These are phyloP conservation scores for Tetracentron sinense DNA, from an alignment of 164 flowering plant species.

Conservation along the genomic window DNA sequence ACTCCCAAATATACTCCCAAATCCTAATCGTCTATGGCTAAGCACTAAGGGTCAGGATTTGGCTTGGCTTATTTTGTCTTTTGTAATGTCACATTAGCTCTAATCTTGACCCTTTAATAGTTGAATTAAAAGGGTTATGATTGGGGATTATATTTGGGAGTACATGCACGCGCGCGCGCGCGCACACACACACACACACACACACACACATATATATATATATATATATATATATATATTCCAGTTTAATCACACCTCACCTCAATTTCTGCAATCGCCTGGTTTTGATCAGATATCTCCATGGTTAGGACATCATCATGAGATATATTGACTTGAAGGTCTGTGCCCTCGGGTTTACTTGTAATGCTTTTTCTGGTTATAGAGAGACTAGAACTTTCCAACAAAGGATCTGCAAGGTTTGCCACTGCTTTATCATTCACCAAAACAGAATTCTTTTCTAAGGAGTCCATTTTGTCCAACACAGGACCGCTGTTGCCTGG, in stretches of 20 bases:
- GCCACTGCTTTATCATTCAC: conserved; percentile 8
- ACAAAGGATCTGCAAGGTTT: conserved; percentile 9
- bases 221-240: too few relatives aligned
- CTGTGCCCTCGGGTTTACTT: conserved; percentile 5
- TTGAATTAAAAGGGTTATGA: too few relatives aligned
- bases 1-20: too few relatives aligned
- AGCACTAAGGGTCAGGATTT: too few relatives aligned
- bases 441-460: conserved; percentile 9
- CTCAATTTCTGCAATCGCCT: conserved; percentile 17
- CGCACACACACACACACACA: neutral
- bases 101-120: too few relatives aligned
- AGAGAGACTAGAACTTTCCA: conserved; percentile 14
- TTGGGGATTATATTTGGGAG: too few relatives aligned
- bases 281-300: conserved; percentile 14
- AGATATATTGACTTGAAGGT: conserved; percentile 12
- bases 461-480: conserved; percentile 5
- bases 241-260: conserved; percentile 21
- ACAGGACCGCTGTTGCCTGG: neutral
- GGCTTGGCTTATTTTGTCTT: too few relatives aligned
- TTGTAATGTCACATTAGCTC: too few relatives aligned
- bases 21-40: too few relatives aligned
- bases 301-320: conserved; percentile 10
- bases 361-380: neutral
- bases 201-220: neutral
- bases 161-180: too few relatives aligned